These are phyloP conservation scores for Stachybotrys echinatus DNA, from an alignment of 2,329 filamentous ascomycete genomes.

Conservation along the genomic window DNA sequence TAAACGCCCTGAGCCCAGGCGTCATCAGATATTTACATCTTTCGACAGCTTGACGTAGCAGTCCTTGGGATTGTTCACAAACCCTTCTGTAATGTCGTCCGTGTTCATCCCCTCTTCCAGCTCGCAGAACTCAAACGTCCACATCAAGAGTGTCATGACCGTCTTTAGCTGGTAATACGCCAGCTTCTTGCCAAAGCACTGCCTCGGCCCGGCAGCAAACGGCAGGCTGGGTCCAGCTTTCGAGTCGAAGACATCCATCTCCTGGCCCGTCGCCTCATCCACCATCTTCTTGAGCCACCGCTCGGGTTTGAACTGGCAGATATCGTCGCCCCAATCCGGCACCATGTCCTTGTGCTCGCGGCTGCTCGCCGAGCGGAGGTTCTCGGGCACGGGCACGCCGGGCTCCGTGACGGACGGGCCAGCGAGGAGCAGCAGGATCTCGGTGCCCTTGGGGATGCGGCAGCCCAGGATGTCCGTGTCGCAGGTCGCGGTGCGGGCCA, in stretches of 20 bases:
- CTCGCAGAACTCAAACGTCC: conserved; percentile 27
- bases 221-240: conserved; percentile 27
- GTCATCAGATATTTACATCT: neutral
- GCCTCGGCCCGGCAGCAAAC: conserved; percentile 29
- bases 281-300: conserved; percentile 24
- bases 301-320: conserved; percentile 27
- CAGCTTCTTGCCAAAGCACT: conserved; percentile 32
- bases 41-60: conserved; percentile 18
- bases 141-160: conserved; percentile 28
- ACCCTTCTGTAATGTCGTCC: conserved; percentile 12
- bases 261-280: conserved; percentile 4
- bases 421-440: conserved; percentile 18
- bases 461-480: conserved; percentile 28
- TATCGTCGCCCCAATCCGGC: conserved; percentile 23
- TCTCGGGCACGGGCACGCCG: conserved; percentile 19
- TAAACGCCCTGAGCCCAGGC: too few relatives aligned
- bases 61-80: conserved; percentile 18
- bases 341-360: conserved; percentile 15
- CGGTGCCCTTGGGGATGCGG: conserved; percentile 26
- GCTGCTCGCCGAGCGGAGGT: conserved; percentile 16
- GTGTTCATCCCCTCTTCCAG: conserved; percentile 10
- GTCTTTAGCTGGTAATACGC: conserved; percentile 29
- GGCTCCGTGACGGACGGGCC: conserved; percentile 23
- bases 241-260: conserved; percentile 19
- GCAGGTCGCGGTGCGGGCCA: conserved; percentile 20